Conservation (phyloP, 2,329 filamentous ascomycete species). For the Penicillium rolfsii region DNA sequence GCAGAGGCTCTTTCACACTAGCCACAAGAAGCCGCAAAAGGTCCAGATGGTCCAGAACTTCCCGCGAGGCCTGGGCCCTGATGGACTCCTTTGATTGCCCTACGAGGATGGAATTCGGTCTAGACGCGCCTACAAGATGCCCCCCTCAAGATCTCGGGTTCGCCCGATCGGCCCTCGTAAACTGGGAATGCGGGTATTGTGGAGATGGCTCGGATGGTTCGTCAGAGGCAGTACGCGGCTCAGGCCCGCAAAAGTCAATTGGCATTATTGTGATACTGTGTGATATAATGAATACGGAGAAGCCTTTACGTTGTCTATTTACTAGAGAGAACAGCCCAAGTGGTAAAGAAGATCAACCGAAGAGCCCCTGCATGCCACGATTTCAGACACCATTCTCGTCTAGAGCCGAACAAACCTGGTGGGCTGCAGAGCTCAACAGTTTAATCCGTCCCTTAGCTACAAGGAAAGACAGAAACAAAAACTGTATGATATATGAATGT, state of each 20-base stretch:
- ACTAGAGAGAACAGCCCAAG: too few relatives aligned
- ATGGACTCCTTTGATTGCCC: conserved; percentile 26
- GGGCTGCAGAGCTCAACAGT: background rate
- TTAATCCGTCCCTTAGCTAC: background rate
- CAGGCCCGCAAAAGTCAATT: background rate
- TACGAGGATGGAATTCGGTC: conserved; percentile 29
- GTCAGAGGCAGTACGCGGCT: background rate
- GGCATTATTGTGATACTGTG: background rate
- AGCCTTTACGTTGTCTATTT: too few relatives aligned
- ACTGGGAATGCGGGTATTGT: conserved; percentile 9
- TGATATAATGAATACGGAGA: conserved; percentile 6
- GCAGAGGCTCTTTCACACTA: conserved; percentile 9
- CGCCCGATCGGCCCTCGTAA: conserved; percentile 8
- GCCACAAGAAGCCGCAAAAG: conserved; percentile 26
- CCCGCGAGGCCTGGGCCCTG: conserved; percentile 36
- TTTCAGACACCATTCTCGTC: background rate
- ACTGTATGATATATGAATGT: conserved; percentile 10
- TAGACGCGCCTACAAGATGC: conserved; percentile 28
- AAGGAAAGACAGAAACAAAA: conserved; percentile 8
- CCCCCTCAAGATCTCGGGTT: conserved; percentile 19
- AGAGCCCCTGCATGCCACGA: conserved; percentile 6
- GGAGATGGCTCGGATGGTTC: conserved; percentile 1
- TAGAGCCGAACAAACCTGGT: background rate
- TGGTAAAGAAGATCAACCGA: background rate
- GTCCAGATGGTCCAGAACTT: conserved; percentile 38